Conservation (phyloP, 1,284 basidiomycete genomes). For the Trichosporon faecale region DNA sequence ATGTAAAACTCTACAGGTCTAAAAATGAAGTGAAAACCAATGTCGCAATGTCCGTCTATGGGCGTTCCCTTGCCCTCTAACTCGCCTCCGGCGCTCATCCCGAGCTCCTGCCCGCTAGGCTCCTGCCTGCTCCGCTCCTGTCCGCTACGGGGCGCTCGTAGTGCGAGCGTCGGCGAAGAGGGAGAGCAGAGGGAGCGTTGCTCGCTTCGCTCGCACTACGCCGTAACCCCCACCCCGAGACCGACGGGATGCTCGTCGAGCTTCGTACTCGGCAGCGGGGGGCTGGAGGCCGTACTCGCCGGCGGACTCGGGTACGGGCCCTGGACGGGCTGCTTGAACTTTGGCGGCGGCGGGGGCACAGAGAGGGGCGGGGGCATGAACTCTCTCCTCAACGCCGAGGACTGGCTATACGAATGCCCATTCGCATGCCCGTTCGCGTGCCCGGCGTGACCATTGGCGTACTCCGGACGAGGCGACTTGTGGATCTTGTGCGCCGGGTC, state of each 20-base stretch:
- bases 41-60: no score
- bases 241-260: constrained; percentile 13
- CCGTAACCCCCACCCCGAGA: neutral
- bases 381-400: neutral
- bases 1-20: constrained; percentile 5
- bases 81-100: no score
- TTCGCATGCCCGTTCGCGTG: neutral
- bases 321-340: constrained; percentile 19
- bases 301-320: constrained; percentile 45
- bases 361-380: constrained; percentile 11
- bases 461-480: neutral
- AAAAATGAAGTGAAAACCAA: neutral
- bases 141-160: no score
- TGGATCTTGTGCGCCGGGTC: constrained; percentile 25
- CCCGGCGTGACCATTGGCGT: neutral
- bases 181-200: no score
- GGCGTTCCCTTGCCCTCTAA: no score
- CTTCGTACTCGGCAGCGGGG: constrained; percentile 26
- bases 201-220: neutral
- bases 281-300: constrained; percentile 36
- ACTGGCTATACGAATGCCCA: neutral
- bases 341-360: constrained; percentile 19
- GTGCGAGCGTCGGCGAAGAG: no score
- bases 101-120: no score
- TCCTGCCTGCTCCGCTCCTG: no score